phyloP scores from a whole-genome alignment of 257 asterid species.

The Nyctanthes arbortristis region DNA sequence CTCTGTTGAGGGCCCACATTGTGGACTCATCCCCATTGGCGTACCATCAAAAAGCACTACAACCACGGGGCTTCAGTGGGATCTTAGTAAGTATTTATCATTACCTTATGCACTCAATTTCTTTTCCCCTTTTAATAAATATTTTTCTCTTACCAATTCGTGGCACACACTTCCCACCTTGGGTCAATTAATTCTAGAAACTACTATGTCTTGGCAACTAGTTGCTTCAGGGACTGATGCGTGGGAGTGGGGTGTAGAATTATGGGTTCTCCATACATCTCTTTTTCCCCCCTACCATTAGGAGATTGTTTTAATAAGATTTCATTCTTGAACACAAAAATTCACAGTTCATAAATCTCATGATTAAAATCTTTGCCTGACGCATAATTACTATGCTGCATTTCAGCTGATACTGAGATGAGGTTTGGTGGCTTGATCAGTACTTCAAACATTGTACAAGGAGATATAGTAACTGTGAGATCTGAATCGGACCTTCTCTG shows the following conservation, averaged over 20 bases:
- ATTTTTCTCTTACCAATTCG: neutral
- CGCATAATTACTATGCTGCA: constrained; percentile 11
- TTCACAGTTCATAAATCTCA: neutral
- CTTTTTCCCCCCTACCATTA: no score
- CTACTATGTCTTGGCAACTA: no score
- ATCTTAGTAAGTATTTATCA: constrained; percentile 61
- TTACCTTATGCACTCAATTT: neutral
- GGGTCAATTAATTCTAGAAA: no score
- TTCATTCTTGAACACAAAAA: neutral
- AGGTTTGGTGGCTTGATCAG: constrained; percentile 84
- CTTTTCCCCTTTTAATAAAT: neutral
- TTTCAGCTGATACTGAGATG: constrained; percentile 73
- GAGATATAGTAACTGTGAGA: constrained; percentile 60
- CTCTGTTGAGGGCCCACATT: constrained; percentile 80
- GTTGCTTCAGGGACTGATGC: no score
- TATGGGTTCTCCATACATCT: no score
- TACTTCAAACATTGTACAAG: constrained; percentile 73
- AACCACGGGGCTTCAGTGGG: constrained; percentile 91
- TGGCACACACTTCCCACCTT: no score
- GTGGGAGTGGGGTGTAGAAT: no score
- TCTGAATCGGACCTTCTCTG: constrained; percentile 85
- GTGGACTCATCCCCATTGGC: constrained; percentile 83
- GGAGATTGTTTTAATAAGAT: neutral
- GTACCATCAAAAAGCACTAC: constrained; percentile 59
- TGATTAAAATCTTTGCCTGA: constrained; percentile 12